These are phyloP conservation scores for Penicillium samsonianum DNA, from an alignment of 495 filamentous ascomycete species.

Conservation along the genomic window DNA sequence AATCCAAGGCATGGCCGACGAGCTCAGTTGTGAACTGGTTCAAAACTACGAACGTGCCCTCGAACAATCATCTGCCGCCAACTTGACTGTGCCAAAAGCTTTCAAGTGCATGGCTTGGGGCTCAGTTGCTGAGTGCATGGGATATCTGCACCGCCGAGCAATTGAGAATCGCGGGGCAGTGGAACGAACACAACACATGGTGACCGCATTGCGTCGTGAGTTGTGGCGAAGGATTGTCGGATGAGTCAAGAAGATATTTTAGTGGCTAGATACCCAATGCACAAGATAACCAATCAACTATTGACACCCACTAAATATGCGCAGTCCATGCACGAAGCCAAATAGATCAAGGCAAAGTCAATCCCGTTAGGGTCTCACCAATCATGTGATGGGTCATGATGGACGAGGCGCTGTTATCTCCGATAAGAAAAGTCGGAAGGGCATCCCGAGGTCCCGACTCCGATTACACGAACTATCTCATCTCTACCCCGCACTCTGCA, in stretches of 20 bases:
- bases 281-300: not conserved
- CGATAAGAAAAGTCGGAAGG: constrained; percentile 26
- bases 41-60: constrained; percentile 27
- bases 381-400: constrained; percentile 6
- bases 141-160: constrained; percentile 37
- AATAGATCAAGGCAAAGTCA: not conserved
- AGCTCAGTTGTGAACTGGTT: constrained; percentile 36
- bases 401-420: constrained; percentile 1
- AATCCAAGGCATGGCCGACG: constrained; percentile 58
- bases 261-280: not conserved
- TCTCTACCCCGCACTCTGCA: constrained; percentile 15
- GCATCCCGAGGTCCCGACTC: constrained; percentile 24
- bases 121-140: constrained; percentile 39
- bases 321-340: not conserved
- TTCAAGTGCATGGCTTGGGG: constrained; percentile 44
- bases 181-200: constrained; percentile 35
- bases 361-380: constrained; percentile 5
- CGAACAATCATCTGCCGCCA: constrained; percentile 14
- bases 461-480: not conserved
- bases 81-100: constrained; percentile 29
- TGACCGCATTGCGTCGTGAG: constrained; percentile 27
- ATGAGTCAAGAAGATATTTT: constrained; percentile 8
- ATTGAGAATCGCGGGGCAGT: constrained; percentile 42
- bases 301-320: not conserved
- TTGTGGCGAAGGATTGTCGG: constrained; percentile 43